A percentile compares a stretch with the other conserved stretches of the same genome.
These are phyloP conservation scores for Hypericum androsaemum DNA, from an alignment of 345 rosid genomes.

Conservation along the genomic window DNA sequence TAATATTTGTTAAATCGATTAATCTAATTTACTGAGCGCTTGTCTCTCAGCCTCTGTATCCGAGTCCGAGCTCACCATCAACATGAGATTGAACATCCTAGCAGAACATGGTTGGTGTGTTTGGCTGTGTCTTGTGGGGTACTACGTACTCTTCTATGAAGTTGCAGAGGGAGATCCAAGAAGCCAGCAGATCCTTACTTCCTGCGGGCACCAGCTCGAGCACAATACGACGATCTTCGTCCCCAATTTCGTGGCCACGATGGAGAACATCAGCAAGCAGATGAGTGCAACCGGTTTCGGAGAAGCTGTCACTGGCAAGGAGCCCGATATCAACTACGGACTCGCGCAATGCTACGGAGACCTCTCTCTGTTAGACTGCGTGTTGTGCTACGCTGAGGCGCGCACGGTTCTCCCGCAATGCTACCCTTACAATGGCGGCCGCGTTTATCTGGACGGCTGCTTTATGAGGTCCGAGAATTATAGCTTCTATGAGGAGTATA, in stretches of 20 bases:
- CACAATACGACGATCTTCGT: conserved; percentile 53
- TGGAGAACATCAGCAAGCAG: conserved; percentile 73
- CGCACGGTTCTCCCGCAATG: conserved; percentile 80
- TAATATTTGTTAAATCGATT: no score
- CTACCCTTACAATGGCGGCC: conserved; percentile 68
- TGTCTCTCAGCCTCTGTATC: no score
- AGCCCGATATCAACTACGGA: conserved; percentile 61
- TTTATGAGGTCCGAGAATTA: conserved; percentile 89
- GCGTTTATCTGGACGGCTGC: conserved; percentile 84
- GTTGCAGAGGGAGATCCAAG: conserved; percentile 47
- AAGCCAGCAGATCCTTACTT: conserved; percentile 31
- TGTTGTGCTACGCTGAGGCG: conserved; percentile 83
- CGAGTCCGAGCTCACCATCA: no score
- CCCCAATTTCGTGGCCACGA: conserved; percentile 62
- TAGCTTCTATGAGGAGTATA: conserved; percentile 59
- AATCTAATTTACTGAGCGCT: no score
- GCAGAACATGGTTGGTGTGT: background rate
- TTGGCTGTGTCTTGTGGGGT: conserved; percentile 13
- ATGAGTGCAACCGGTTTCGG: conserved; percentile 56
- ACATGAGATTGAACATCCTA: background rate
- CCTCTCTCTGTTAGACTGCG: conserved; percentile 70
- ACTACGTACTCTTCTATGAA: conserved; percentile 9
- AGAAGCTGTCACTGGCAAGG: conserved; percentile 51
- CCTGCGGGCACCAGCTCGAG: conserved; percentile 38
- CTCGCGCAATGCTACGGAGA: conserved; percentile 88